Evolutionary conservation across 768 basidiomycete species (phyloP), one percentile per base, ranked within the genome.

Genomic region (Mycena rebaudengoi): DNA sequence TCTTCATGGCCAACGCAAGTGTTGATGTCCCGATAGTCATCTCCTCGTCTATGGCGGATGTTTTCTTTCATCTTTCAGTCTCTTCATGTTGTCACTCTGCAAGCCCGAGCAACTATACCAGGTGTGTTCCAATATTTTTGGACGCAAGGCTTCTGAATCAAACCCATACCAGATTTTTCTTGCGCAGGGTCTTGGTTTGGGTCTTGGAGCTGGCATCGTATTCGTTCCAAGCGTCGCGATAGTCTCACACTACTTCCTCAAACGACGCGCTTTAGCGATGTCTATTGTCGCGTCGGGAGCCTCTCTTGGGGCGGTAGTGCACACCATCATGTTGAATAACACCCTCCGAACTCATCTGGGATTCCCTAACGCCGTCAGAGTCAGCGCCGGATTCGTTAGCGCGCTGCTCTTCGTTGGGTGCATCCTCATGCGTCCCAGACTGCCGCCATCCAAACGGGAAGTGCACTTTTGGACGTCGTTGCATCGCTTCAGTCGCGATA

Each of bases 311-410:
- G 82, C 82, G 21, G 75, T 82, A 33, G 66, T 85, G 12, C 82
- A 81, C 59, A 81, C 82, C 3, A 79, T 83, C 61, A 76, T 84
- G 75, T 65, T 87, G 20, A 85, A 86, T 69, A 80, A 83, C 48
- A 65, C 64, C 33, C 67, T 76, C 52, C 71, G 70, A 5, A 28
- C 18, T 39, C 69, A n/a, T 2, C 73, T 80, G 18, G 82, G 83
- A 5, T 87, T 85, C 41, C 76, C 73, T 14, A 79, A 75, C 30
- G 78, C 80, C 18, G 80, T 80, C 21, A 76, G 83, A 4, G 78
- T 75, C 14, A 82, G 77, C 55, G 83, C 81, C 0, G 79, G 68
- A 39, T 64, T 86, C 20, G 66, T 81, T 35, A 71, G 75, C 10
- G 82, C 69, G 2, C 65, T 81, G 10, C 69, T 85, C 50, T 23